These are phyloP conservation scores for Brachypodium distachyon DNA, from an alignment of 202 grass and related monocot species.

Conservation along the genomic window DNA sequence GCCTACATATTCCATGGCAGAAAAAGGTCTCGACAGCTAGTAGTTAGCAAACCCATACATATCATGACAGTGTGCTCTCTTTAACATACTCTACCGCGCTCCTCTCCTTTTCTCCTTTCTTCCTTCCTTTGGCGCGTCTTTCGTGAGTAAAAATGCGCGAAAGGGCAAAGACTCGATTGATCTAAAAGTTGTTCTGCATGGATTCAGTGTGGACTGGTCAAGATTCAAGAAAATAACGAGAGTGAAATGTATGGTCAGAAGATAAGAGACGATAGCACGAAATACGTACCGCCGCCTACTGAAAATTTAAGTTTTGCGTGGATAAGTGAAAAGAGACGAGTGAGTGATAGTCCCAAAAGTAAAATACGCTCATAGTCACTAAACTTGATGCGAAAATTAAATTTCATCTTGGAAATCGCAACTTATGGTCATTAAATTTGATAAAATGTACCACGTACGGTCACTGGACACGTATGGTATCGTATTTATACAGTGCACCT, in stretches of 20 bases:
- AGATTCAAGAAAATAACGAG: constrained; percentile 48
- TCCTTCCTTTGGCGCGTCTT: constrained; percentile 36
- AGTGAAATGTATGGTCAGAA: neutral
- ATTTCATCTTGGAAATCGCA: too few relatives aligned
- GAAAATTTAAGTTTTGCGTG: neutral
- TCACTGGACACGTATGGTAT: too few relatives aligned
- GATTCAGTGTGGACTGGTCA: constrained; percentile 40
- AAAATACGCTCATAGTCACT: too few relatives aligned
- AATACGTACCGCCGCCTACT: neutral
- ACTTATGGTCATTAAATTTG: too few relatives aligned
- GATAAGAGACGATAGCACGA: neutral
- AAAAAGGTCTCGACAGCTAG: neutral
- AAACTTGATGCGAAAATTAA: too few relatives aligned
- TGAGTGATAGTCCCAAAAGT: constrained; percentile 26
- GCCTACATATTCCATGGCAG: neutral
- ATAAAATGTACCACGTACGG: too few relatives aligned
- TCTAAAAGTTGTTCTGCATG: constrained; percentile 29
- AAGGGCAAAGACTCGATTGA: constrained; percentile 10
- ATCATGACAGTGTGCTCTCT: constrained; percentile 15
- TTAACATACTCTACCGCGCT: neutral
- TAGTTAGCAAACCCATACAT: neutral
- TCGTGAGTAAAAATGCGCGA: constrained; percentile 27
- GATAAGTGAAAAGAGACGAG: neutral
- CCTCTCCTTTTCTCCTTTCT: constrained; percentile 18
- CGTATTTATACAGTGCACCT: too few relatives aligned